Conservation (phyloP, 305 asterid species). For the Lippia alba region DNA sequence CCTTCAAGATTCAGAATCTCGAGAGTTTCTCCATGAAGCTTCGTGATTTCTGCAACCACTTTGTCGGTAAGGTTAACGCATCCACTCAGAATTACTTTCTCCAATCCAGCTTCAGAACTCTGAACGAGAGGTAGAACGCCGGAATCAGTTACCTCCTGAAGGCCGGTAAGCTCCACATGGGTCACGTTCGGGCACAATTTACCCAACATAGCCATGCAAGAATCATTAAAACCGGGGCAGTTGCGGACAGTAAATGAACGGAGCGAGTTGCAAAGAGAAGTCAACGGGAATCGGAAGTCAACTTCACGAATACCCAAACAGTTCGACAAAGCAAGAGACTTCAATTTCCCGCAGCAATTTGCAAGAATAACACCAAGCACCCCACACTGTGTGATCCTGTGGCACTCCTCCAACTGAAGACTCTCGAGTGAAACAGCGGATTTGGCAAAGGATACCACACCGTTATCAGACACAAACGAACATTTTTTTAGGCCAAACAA, state of each 20-base stretch:
- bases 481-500: slow-evolving; percentile 56
- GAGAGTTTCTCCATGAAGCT: slow-evolving; percentile 70
- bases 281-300: slow-evolving; percentile 40
- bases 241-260: slow-evolving; percentile 62
- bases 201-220: slow-evolving; percentile 58
- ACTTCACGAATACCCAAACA: slow-evolving; percentile 74
- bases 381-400: slow-evolving; percentile 76
- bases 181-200: slow-evolving; percentile 65
- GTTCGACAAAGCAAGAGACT: slow-evolving; percentile 62
- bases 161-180: slow-evolving; percentile 59
- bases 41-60: slow-evolving; percentile 52
- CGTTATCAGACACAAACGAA: slow-evolving; percentile 72
- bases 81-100: slow-evolving; percentile 66
- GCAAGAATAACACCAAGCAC: slow-evolving; percentile 65
- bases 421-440: slow-evolving; percentile 64
- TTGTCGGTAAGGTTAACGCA: slow-evolving; percentile 69
- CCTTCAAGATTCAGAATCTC: slow-evolving; percentile 76
- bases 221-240: slow-evolving; percentile 80
- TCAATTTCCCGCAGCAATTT: slow-evolving; percentile 58
- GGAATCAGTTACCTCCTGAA: slow-evolving; percentile 57
- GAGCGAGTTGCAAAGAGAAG: slow-evolving; percentile 58
- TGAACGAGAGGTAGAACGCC: slow-evolving; percentile 75
- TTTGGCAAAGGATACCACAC: slow-evolving; percentile 65
- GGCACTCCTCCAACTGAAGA: slow-evolving; percentile 75
- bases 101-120: slow-evolving; percentile 63